Base-by-base conservation (phyloP, 2,329 filamentous ascomycete genomes). In the Didymella arachidicola region DNA sequence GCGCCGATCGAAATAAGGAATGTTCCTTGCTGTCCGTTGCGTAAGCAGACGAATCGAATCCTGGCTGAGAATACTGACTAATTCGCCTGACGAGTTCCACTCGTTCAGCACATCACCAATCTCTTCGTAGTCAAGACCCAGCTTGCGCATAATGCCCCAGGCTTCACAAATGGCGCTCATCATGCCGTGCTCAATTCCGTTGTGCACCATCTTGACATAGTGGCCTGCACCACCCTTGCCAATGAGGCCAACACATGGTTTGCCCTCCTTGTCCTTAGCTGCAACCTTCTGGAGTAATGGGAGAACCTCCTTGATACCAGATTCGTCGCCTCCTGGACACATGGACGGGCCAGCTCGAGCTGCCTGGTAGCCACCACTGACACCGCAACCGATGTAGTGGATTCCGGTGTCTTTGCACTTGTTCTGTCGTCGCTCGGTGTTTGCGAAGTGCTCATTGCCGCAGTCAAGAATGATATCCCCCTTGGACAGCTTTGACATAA, bases 151-250 rank as follows among this genome's bases (percentile, higher is more conserved):
- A 30, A 90, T 80, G 0, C 80, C 81, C 86, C 87, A 91, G 2
- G 85, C 84, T 71, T 91, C 89, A 14, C 83, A 84, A 6, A 90
- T 80, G 0, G 83, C 80, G 52, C 83, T 84, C 78, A 91, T 84
- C 85, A 91, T 89, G 1, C 87, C 88, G 60, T 90, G 87, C 70
- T 91, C 88, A 60, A 91, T 90, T 1, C 88, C 88, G 63, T 91
- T 90, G 71, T 91, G 89, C 4, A 90, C 82, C 87, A 91, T 91
- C 78, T 92, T 91, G 39, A 90, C 87, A 67, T 88, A 91, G 72
- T 91, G 88, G 0, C 89, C 89, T 1, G 84, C 82, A 1, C 88
- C 88, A 0, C 84, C 84, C 2, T 84, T 83, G 0, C 89, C 88
- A 45, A 88, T 81, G 26, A 82, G 79, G 0, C 78, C 83, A 0